phyloP scores from a whole-genome alignment of 2,329 filamentous ascomycete genomes.

The Hymenoscyphus linearis region DNA sequence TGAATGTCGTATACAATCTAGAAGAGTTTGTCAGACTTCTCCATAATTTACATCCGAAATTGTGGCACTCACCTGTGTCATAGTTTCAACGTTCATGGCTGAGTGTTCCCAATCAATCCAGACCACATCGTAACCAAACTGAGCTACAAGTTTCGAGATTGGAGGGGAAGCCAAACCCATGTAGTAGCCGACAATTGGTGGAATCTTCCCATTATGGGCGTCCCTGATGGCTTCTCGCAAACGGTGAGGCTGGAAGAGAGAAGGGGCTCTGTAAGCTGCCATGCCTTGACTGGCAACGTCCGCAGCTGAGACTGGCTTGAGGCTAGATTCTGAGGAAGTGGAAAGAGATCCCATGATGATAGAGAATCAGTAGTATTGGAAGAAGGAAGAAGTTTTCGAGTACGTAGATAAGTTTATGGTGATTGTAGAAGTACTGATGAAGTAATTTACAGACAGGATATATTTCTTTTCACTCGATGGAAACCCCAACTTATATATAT shows the following conservation, averaged over 20 bases:
- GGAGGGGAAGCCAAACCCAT: slow-evolving; percentile 37
- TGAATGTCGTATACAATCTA: slow-evolving; percentile 43
- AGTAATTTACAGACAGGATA: no score
- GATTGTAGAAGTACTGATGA: no score
- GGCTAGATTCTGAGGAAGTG: background rate
- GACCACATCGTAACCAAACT: slow-evolving; percentile 39
- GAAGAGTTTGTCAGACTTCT: background rate
- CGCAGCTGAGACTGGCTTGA: background rate
- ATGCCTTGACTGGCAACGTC: slow-evolving; percentile 31
- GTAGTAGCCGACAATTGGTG: slow-evolving; percentile 40
- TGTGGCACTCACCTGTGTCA: slow-evolving; percentile 35
- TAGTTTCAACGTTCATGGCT: slow-evolving; percentile 43
- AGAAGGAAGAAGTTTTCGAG: background rate
- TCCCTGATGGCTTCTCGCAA: slow-evolving; percentile 42
- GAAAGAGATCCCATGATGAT: background rate
- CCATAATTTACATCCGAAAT: background rate
- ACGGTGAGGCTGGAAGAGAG: slow-evolving; percentile 42
- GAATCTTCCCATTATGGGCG: slow-evolving; percentile 41
- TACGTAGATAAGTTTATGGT: no score
- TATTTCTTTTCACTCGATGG: no score
- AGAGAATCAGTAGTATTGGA: background rate
- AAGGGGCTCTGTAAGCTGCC: slow-evolving; percentile 39
- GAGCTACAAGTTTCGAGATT: slow-evolving; percentile 37
- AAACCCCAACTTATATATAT: no score
- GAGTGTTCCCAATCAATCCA: slow-evolving; percentile 47